A percentile compares a stretch with the other conserved stretches of the same genome.
Conservation (phyloP, 2,329 filamentous ascomycete species). For the Fusarium secorum region DNA sequence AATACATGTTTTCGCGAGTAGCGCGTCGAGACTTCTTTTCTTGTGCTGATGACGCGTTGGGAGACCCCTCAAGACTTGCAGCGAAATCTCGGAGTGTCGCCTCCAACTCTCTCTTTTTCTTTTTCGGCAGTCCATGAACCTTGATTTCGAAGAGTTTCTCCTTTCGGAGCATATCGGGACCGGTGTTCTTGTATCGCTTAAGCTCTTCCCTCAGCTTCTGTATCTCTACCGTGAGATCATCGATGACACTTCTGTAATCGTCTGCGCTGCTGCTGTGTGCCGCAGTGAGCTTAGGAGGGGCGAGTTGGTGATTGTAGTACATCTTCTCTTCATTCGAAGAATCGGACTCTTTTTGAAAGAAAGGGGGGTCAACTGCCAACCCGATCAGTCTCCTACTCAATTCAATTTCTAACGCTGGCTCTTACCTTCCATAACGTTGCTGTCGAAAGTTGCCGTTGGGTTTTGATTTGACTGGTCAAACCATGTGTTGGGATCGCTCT, state of each 20-base stretch:
- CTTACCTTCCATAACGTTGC: constrained; percentile 58
- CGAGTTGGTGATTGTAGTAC: constrained; percentile 36
- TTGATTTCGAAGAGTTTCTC: constrained; percentile 87
- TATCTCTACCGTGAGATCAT: constrained; percentile 86
- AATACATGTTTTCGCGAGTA: constrained; percentile 51
- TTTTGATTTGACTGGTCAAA: constrained; percentile 64
- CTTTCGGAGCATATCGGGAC: constrained; percentile 71
- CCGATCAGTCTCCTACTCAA: not conserved
- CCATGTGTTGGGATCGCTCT: constrained; percentile 62
- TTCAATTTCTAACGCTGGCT: not conserved
- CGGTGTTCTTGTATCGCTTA: constrained; percentile 73
- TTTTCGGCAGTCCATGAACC: constrained; percentile 74
- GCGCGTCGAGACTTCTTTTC: constrained; percentile 53
- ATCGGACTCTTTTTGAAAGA: constrained; percentile 62
- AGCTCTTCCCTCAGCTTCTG: constrained; percentile 78
- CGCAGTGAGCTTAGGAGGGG: constrained; percentile 43
- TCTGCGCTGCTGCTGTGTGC: constrained; percentile 70
- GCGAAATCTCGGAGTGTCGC: constrained; percentile 76
- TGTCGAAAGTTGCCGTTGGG: constrained; percentile 52
- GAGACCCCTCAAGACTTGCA: constrained; percentile 64
- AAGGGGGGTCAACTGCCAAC: constrained; percentile 59
- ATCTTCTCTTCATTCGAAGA: constrained; percentile 58
- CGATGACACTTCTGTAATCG: constrained; percentile 83
- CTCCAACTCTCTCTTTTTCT: constrained; percentile 80
- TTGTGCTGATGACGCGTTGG: constrained; percentile 51